Evolutionary conservation across 148 eudicot species (phyloP).

Genomic region (Camellia sinensis): DNA sequence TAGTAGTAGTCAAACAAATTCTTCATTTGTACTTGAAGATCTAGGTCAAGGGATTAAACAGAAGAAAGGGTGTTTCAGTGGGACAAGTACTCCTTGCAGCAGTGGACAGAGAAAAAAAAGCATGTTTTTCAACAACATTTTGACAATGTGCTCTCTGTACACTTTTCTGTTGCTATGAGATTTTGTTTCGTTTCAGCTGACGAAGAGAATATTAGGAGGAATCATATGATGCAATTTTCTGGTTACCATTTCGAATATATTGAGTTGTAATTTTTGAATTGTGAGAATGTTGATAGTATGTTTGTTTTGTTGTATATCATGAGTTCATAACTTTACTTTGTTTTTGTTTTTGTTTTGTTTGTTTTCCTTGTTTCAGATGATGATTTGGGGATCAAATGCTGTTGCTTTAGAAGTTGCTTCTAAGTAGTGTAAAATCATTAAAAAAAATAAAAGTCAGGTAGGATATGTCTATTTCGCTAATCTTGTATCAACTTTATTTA

Average conservation of each 20-base stretch:
- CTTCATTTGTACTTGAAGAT: slow-evolving; percentile 65
- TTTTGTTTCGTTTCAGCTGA: slow-evolving; percentile 6
- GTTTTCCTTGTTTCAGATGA: too few relatives aligned
- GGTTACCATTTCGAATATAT: background rate
- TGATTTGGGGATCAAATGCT: too few relatives aligned
- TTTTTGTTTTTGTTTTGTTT: too few relatives aligned
- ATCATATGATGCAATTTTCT: background rate
- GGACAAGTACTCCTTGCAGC: slow-evolving; percentile 51
- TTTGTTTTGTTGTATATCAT: too few relatives aligned
- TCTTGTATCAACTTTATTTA: too few relatives aligned
- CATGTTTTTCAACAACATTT: background rate
- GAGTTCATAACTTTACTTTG: too few relatives aligned
- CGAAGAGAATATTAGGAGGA: background rate
- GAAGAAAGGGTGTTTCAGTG: slow-evolving; percentile 74
- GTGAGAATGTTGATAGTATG: background rate
- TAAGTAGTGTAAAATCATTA: too few relatives aligned
- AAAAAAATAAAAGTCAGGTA: too few relatives aligned
- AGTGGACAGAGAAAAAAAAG: slow-evolving; percentile 17
- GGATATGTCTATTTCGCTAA: too few relatives aligned
- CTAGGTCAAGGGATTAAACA: slow-evolving; percentile 69
- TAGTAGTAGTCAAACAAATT: slow-evolving; percentile 42
- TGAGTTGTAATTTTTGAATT: background rate
- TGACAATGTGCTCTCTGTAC: background rate
- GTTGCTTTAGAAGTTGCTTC: too few relatives aligned
- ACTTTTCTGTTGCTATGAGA: background rate